phyloP scores from a whole-genome alignment of 306 rosid species.

The Medicago ruthenica region DNA sequence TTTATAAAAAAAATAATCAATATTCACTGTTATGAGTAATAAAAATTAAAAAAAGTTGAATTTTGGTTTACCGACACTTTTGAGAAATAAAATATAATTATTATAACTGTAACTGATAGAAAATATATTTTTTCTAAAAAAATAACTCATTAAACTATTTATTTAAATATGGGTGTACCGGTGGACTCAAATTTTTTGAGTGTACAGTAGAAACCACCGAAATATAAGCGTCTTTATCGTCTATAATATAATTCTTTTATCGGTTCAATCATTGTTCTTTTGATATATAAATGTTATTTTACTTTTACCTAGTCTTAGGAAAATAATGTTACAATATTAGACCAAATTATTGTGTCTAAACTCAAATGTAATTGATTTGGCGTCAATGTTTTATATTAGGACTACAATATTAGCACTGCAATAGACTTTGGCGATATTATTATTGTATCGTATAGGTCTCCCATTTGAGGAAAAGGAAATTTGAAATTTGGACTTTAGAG shows the following conservation, averaged over 20 bases:
- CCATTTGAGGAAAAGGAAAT: not conserved
- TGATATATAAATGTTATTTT: slow-evolving; percentile 34
- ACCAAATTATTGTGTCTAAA: slow-evolving; percentile 51
- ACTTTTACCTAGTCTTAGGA: slow-evolving; percentile 44
- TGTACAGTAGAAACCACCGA: too few species aligned
- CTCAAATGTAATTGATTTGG: slow-evolving; percentile 42
- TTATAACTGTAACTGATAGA: too few species aligned
- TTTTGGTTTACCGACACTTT: too few species aligned
- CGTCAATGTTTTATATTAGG: slow-evolving; percentile 38
- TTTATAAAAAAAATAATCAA: too few species aligned
- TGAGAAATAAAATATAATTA: too few species aligned
- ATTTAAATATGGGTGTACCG: too few species aligned
- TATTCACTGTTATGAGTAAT: too few species aligned
- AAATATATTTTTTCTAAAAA: too few species aligned
- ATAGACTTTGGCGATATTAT: slow-evolving; percentile 28
- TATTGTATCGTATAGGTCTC: slow-evolving; percentile 29
- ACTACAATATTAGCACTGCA: not conserved
- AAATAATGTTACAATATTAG: slow-evolving; percentile 35
- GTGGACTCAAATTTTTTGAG: too few species aligned
- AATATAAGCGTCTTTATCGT: slow-evolving; percentile 2
- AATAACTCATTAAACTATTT: too few species aligned
- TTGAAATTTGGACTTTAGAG: not conserved
- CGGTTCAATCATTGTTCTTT: slow-evolving; percentile 35
- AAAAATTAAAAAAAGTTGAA: too few species aligned
- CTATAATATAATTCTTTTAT: slow-evolving; percentile 22